These are phyloP conservation scores for Taphrina pruni DNA, from an alignment of 1,139 yeast genomes.

Conservation along the genomic window DNA sequence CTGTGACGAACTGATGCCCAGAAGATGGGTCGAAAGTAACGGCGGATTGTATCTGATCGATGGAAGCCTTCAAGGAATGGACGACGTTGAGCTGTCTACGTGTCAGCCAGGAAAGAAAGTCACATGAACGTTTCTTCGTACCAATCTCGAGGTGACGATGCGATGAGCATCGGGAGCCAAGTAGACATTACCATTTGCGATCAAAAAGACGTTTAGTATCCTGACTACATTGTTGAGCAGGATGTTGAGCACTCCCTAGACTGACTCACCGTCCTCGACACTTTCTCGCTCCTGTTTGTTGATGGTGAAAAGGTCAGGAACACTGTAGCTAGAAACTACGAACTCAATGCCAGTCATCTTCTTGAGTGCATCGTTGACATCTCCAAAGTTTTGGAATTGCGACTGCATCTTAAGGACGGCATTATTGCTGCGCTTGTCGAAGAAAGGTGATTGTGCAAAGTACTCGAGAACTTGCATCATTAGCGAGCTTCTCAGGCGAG, in stretches of 20 bases:
- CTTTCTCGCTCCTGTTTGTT: slow-evolving; percentile 74
- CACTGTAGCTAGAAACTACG: slow-evolving; percentile 72
- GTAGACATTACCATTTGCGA: slow-evolving; percentile 89
- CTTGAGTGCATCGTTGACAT: slow-evolving; percentile 61
- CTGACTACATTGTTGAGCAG: slow-evolving; percentile 49
- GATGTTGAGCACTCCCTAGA: neutral
- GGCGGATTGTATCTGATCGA: slow-evolving; percentile 6
- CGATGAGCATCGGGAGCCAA: slow-evolving; percentile 77
- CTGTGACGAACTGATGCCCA: slow-evolving; percentile 5
- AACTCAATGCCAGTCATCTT: slow-evolving; percentile 89
- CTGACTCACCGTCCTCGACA: slow-evolving; percentile 54
- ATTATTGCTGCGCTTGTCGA: slow-evolving; percentile 90
- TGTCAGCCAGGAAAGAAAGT: neutral
- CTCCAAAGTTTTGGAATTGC: slow-evolving; percentile 72
- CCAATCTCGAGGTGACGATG: slow-evolving; percentile 62
- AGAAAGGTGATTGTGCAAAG: slow-evolving; percentile 91
- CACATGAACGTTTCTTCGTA: neutral
- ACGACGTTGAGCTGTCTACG: slow-evolving; percentile 11
- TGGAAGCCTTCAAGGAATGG: slow-evolving; percentile 12
- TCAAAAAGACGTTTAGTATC: slow-evolving; percentile 75
- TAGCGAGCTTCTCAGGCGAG: neutral
- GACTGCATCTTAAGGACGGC: slow-evolving; percentile 95
- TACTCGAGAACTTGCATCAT: slow-evolving; percentile 67
- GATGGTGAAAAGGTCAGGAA: slow-evolving; percentile 91
- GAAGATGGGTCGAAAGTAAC: slow-evolving; percentile 17